These are phyloP conservation scores for Aspergillus niger DNA, from an alignment of 2,329 filamentous ascomycete genomes.

Conservation along the genomic window DNA sequence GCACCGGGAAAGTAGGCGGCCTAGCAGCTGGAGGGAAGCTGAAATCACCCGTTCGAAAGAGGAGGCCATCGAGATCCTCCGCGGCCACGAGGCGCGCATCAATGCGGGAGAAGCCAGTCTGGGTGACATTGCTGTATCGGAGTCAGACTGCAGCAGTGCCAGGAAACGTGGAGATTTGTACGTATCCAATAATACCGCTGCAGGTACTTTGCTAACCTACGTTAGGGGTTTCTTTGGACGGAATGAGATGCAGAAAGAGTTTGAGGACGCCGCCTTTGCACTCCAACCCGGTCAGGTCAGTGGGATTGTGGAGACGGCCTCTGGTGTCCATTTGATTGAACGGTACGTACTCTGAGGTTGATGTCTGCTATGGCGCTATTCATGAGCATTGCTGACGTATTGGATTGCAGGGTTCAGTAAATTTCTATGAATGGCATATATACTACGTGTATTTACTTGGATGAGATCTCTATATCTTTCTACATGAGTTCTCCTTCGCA, in stretches of 20 bases:
- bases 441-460: neutral
- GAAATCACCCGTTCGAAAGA: slow-evolving; percentile 87
- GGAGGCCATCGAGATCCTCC: slow-evolving; percentile 77
- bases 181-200: slow-evolving; percentile 33
- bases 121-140: slow-evolving; percentile 80
- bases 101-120: slow-evolving; percentile 67
- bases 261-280: slow-evolving; percentile 93
- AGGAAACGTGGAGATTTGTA: slow-evolving; percentile 88
- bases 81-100: slow-evolving; percentile 75
- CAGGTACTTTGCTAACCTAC: slow-evolving; percentile 15
- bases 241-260: slow-evolving; percentile 98
- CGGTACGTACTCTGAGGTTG: slow-evolving; percentile 58
- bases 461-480: slow-evolving; percentile 10
- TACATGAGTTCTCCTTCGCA: neutral
- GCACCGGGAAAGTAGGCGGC: slow-evolving; percentile 82
- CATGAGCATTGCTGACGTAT: neutral
- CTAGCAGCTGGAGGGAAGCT: slow-evolving; percentile 89
- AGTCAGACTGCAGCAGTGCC: slow-evolving; percentile 95
- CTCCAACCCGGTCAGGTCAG: slow-evolving; percentile 86
- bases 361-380: too few relatives aligned
- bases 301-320: slow-evolving; percentile 84
- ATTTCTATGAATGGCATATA: neutral
- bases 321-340: slow-evolving; percentile 93
- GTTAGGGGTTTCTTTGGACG: slow-evolving; percentile 81
- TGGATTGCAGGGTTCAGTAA: slow-evolving; percentile 27